Evolutionary conservation across 1,139 yeast genomes (phyloP).

Genomic region (Diutina neorugosa): DNA sequence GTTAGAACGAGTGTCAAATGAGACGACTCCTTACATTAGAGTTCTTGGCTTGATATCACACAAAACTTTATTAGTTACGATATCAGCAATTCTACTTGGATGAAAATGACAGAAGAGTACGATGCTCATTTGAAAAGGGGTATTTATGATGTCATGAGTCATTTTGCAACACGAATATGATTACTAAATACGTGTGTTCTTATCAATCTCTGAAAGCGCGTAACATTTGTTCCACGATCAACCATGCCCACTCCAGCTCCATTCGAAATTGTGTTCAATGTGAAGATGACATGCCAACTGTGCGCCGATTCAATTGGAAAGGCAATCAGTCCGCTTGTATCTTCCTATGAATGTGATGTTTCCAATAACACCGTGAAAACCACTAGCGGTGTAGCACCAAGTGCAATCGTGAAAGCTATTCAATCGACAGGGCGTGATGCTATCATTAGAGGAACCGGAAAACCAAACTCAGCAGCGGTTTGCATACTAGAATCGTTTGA

Average conservation of each 20-base stretch:
- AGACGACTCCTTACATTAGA: too few relatives aligned
- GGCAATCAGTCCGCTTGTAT: conserved; percentile 40
- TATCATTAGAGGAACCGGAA: conserved; percentile 84
- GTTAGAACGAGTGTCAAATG: too few relatives aligned
- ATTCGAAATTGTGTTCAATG: conserved; percentile 42
- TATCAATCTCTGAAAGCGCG: background rate
- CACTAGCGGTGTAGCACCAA: conserved; percentile 57
- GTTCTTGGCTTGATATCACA: too few relatives aligned
- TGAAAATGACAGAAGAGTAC: too few relatives aligned
- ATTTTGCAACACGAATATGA: too few relatives aligned
- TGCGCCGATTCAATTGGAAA: conserved; percentile 52
- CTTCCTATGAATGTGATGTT: conserved; percentile 40
- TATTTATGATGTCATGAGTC: too few relatives aligned
- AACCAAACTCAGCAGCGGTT: conserved; percentile 82
- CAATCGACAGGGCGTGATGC: conserved; percentile 77
- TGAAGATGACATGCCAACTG: conserved; percentile 60
- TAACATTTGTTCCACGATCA: background rate
- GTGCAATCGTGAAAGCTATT: conserved; percentile 49
- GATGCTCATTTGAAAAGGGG: too few relatives aligned
- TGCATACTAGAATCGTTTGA: conserved; percentile 73
- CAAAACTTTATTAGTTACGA: too few relatives aligned
- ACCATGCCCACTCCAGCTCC: background rate
- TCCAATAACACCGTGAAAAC: conserved; percentile 48
- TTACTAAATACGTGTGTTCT: too few relatives aligned
- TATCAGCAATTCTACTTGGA: too few relatives aligned